phyloP scores from a whole-genome alignment of 139 green algal genomes.

The Chlamydomonas applanata region DNA sequence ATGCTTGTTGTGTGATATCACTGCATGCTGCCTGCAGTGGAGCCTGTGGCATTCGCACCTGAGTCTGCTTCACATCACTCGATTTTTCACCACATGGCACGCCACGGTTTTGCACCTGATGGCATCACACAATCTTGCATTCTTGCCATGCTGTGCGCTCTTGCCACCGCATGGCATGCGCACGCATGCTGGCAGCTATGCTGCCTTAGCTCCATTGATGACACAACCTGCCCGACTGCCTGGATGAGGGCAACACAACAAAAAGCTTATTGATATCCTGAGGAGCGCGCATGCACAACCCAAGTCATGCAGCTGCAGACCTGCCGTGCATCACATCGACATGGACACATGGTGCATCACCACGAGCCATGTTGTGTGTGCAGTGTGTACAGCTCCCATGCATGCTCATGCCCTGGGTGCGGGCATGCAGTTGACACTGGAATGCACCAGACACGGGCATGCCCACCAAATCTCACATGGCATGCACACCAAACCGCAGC shows the following conservation, averaged over 20 bases:
- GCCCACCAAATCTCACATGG: too few species aligned
- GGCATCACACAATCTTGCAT: background rate
- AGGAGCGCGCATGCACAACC: background rate
- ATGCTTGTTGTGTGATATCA: background rate
- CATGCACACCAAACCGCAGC: too few species aligned
- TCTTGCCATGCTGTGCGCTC: background rate
- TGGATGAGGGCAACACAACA: background rate
- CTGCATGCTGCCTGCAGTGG: background rate
- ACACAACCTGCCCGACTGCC: background rate
- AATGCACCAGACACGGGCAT: too few species aligned
- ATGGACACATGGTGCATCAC: too few species aligned
- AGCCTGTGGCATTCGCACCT: background rate
- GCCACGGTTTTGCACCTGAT: background rate
- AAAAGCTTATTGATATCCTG: slow-evolving; percentile 12
- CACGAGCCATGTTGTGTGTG: too few species aligned
- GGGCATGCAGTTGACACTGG: too few species aligned
- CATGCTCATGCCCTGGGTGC: too few species aligned
- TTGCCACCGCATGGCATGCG: background rate
- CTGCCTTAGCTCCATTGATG: background rate
- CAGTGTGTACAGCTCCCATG: too few species aligned
- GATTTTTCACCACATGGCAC: too few species aligned
- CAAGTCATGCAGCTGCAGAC: background rate
- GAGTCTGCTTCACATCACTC: too few species aligned
- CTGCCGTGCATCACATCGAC: too few species aligned
- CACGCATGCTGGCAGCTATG: background rate